Evolutionary conservation across 345 rosid species (phyloP).

Genomic region (Heritiera fomes): DNA sequence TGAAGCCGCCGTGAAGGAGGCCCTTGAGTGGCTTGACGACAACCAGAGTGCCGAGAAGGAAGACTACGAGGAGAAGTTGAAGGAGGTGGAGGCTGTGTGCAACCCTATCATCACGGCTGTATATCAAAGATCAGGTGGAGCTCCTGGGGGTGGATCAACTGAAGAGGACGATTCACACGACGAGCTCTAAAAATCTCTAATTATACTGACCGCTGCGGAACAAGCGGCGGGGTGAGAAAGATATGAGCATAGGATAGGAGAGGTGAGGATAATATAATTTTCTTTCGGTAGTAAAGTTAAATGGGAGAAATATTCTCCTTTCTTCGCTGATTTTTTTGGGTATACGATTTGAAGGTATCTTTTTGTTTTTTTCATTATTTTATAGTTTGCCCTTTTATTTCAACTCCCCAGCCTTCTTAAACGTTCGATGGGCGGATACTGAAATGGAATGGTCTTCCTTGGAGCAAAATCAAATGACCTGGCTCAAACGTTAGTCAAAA

Average conservation of each 20-base stretch:
- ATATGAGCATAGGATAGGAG: conserved; percentile 22
- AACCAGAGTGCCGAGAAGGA: conserved; percentile 47
- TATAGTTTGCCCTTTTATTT: conserved; percentile 7
- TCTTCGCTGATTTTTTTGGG: conserved; percentile 25
- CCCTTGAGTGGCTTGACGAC: conserved; percentile 91
- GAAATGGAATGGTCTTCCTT: too few relatives aligned
- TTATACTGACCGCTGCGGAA: conserved; percentile 20
- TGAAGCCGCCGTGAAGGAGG: conserved; percentile 78
- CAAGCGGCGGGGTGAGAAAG: conserved; percentile 10
- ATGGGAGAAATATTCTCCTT: conserved; percentile 9
- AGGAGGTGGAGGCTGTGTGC: conserved; percentile 75
- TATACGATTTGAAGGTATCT: conserved; percentile 18
- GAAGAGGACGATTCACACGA: conserved; percentile 62
- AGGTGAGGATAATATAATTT: conserved; percentile 37
- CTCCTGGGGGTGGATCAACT: conserved; percentile 53
- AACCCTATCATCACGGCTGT: conserved; percentile 87
- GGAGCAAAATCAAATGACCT: too few relatives aligned
- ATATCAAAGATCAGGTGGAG: conserved; percentile 83
- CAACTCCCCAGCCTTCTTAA: neutral
- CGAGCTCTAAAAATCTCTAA: conserved; percentile 46
- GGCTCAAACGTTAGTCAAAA: too few relatives aligned
- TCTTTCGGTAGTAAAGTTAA: conserved; percentile 21
- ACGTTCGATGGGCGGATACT: too few relatives aligned
- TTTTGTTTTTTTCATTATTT: neutral
- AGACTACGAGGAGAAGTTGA: neutral